Base-by-base conservation (phyloP, 2,329 filamentous ascomycete species). In the Fusarium humuli region DNA sequence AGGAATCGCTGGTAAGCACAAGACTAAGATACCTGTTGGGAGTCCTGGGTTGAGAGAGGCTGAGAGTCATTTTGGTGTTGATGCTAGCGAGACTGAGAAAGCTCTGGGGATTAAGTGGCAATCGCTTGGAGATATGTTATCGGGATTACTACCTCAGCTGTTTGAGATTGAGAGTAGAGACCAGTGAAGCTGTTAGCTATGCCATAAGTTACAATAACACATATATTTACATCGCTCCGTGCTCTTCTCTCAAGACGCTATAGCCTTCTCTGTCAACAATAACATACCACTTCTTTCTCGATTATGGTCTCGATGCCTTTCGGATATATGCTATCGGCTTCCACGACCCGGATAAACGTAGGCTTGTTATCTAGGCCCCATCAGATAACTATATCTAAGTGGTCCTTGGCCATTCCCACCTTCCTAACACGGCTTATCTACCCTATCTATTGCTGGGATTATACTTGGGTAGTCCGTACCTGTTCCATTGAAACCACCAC, bases 51-150 rank as follows among this genome's bases (percentile, higher is more conserved):
- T 6, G 0, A 37, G 44, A 9, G 55, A 61, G 13, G 58, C 55
- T 4, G 20, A 22, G 3, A 13, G 6, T 1, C 58, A 61, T 34
- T 61, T 61, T 20, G 58, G 55, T 2, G 55, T 61, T 3, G 55
- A 61, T 49, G 55, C 58, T 18, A 44, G 44, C 16, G 34, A 23
- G 13, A 61, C 58, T n/a, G 55, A 60, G 13, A 60, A 61, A 14
- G 23, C 14, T 0, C 22, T 61, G 12, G 44, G 44, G 2, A 61
- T 61, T 7, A 44, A 29, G 11, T 61, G 58, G 58, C 58, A 61
- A 29, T 34, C 18, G 7, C 27, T 61, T 20, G 27, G 42, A 3
- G 55, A 60, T 7, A 60, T 58, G 54, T 8, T 61, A 3, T 61
- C 44, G 0, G 55, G 12, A 0, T 20, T 61, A 18, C 27, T 61